Evolutionary conservation across 148 eudicot genomes (phyloP), one percentile per base, ranked within the genome.

Genomic region (Arctostaphylos glauca): DNA sequence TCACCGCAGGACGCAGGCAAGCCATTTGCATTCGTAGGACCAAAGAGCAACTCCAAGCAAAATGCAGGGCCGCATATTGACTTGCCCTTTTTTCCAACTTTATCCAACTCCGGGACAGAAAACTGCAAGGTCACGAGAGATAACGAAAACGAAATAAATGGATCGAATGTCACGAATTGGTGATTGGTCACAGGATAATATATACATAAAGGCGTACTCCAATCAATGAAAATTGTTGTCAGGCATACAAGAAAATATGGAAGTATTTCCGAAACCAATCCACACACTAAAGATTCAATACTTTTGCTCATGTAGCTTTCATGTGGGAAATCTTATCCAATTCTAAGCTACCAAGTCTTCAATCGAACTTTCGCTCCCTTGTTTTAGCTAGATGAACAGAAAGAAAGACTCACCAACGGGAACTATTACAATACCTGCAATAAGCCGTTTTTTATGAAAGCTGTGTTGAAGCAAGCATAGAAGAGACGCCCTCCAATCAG

Each of bases 401-500:
- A 48, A 74, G 9, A 60, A 53, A 14, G 13, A 58, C 59, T 31
- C 19, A 1, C n/a, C 25, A 25, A 6, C 43, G 2, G 23, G 56
- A 70, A 71, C 8, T 59, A 21, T 31, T 80, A 25, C 21, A 77
- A 53, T 84, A 92, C 94, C 92, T 92, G 92, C 15, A 92, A 83
- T 47, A 90, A 74, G 86, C 89, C 83, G 83, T 85, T 88, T 18
- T 76, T 85, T 13, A 91, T 87, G 81, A 88, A 90, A 59, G 94
- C 84, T 12, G 94, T 90, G 77, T 92, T 92, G 86, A 92, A 92
- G 82, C 94, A 92, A 56, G 87, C 85, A 84, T 92, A 90, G 84
- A 92, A 92, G 62, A 90, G 87, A 25, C 94, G 94, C 46, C 92
- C 90, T 81, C 94, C 94, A 46, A 86, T 85, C 81, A 87, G 68